These are phyloP conservation scores for Lactarius indigo DNA, from an alignment of 768 basidiomycete genomes.

Conservation along the genomic window DNA sequence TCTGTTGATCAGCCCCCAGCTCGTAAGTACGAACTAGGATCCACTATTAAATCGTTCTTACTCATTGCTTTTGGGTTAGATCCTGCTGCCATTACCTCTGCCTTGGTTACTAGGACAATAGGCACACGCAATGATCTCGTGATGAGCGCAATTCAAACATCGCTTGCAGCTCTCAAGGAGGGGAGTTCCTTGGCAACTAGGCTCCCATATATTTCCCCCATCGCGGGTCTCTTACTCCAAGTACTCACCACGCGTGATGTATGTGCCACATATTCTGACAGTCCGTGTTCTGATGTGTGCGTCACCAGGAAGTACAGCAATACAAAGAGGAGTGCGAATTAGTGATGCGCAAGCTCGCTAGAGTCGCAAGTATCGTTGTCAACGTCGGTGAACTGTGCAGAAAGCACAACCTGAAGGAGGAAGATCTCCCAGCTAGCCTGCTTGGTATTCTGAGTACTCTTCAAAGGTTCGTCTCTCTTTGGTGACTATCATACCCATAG, in stretches of 20 bases:
- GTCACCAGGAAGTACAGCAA: constrained; percentile 2
- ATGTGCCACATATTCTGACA: too few species aligned
- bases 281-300: not conserved
- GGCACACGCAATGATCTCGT: too few species aligned
- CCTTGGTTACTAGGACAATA: too few species aligned
- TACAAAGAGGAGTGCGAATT: not conserved
- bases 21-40: not conserved
- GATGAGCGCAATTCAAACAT: too few species aligned
- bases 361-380: not conserved
- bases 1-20: not conserved
- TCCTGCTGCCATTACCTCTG: not conserved
- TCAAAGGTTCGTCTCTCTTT: not conserved
- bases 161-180: too few species aligned
- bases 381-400: not conserved
- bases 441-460: not conserved
- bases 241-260: too few species aligned
- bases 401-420: not conserved
- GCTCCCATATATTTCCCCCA: too few species aligned
- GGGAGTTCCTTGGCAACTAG: not conserved
- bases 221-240: too few species aligned
- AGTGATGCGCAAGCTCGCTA: not conserved
- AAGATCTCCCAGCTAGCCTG: not conserved
- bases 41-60: not conserved
- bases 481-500: not conserved
- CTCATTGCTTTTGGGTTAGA: not conserved